Evolutionary conservation across 306 rosid genomes (phyloP).

Genomic region (Myrica gale): DNA sequence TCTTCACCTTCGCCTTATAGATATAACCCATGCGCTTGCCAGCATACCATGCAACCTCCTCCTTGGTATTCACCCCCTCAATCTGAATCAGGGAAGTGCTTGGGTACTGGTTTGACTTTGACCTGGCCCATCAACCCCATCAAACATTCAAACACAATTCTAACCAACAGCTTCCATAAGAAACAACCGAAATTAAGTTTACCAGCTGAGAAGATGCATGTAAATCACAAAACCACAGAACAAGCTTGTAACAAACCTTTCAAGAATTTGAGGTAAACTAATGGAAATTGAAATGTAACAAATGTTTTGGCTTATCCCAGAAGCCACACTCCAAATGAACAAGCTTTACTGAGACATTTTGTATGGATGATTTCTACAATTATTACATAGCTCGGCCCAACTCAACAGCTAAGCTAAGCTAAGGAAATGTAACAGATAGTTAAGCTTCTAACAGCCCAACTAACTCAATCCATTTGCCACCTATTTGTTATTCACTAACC

Average conservation of each 20-base stretch:
- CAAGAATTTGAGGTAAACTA: too few relatives aligned
- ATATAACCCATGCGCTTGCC: slow-evolving; percentile 87
- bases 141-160: neutral
- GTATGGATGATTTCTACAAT: too few relatives aligned
- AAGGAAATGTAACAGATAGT: too few relatives aligned
- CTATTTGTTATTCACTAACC: too few relatives aligned
- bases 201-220: neutral
- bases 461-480: too few relatives aligned
- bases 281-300: too few relatives aligned
- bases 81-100: slow-evolving; percentile 77
- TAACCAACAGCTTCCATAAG: neutral
- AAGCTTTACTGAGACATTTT: too few relatives aligned
- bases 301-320: too few relatives aligned
- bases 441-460: too few relatives aligned
- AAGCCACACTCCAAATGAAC: too few relatives aligned
- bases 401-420: too few relatives aligned
- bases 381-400: too few relatives aligned
- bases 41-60: slow-evolving; percentile 81
- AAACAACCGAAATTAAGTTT: neutral
- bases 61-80: slow-evolving; percentile 93
- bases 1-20: slow-evolving; percentile 93
- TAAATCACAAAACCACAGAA: neutral
- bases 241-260: neutral
- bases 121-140: slow-evolving; percentile 42
- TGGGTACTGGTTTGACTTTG: slow-evolving; percentile 92